These are phyloP conservation scores for Pichia sp. DNA, from an alignment of 1,139 yeast genomes.

Conservation along the genomic window DNA sequence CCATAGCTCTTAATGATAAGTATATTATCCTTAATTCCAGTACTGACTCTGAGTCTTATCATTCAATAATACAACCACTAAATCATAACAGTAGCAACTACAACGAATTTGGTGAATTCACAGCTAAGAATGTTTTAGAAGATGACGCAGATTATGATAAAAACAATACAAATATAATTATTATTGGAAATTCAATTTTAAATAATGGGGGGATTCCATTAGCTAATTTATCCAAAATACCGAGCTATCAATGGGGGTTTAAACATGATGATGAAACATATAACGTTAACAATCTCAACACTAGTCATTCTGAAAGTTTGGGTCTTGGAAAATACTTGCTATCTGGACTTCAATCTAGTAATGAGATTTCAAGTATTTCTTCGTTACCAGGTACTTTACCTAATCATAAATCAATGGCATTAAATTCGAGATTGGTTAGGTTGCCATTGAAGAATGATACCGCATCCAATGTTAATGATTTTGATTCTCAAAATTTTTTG, in stretches of 20 bases:
- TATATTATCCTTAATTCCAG: conserved; percentile 2
- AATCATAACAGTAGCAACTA: not conserved
- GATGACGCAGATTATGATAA: not conserved
- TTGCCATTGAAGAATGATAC: conserved; percentile 17
- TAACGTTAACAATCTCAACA: not conserved
- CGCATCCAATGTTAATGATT: conserved; percentile 1
- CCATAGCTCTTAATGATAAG: conserved; percentile 1
- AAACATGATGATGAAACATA: conserved; percentile 20
- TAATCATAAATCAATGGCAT: conserved; percentile 15
- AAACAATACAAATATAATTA: not conserved
- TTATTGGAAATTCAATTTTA: conserved; percentile 26
- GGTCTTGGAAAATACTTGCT: not conserved
- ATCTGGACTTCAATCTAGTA: not conserved
- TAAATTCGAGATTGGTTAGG: conserved; percentile 20
- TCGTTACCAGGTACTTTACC: conserved; percentile 18
- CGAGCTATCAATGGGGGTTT: conserved; percentile 25
- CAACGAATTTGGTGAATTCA: not conserved
- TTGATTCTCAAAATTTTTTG: conserved; percentile 4
- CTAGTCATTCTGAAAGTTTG: not conserved
- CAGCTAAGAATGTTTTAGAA: not conserved
- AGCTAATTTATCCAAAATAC: conserved; percentile 22
- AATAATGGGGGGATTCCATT: conserved; percentile 25
- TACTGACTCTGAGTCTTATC: conserved; percentile 5
- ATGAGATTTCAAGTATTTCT: conserved; percentile 11
- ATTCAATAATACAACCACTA: conserved; percentile 5